Evolutionary conservation across 768 basidiomycete species (phyloP).

Genomic region (Termitomyces sp.): DNA sequence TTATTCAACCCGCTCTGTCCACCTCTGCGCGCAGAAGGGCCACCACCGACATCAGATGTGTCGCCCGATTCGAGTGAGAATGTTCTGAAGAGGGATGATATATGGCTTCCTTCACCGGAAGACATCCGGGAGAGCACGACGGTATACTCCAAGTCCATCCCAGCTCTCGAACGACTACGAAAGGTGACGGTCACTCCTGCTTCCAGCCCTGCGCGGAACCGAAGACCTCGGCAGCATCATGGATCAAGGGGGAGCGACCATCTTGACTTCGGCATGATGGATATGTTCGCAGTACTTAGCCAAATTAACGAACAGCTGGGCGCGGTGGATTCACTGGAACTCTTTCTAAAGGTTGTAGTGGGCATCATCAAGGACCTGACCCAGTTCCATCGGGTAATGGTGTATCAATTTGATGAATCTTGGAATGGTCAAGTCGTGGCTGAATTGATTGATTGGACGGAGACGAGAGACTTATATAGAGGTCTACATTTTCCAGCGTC

Average conservation of each 20-base stretch:
- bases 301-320: constrained; percentile 81
- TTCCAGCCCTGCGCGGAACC: background rate
- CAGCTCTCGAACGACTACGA: constrained; percentile 64
- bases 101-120: constrained; percentile 45
- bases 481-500: constrained; percentile 67
- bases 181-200: constrained; percentile 30
- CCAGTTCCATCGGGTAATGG: constrained; percentile 75
- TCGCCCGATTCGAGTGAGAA: background rate
- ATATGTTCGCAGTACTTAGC: constrained; percentile 70
- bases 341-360: constrained; percentile 67
- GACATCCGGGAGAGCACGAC: constrained; percentile 72
- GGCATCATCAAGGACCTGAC: constrained; percentile 72
- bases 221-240: constrained; percentile 13
- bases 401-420: constrained; percentile 79
- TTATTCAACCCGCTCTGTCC: constrained; percentile 66
- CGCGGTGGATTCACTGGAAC: constrained; percentile 56
- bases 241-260: constrained; percentile 6
- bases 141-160: constrained; percentile 58
- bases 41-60: background rate
- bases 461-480: constrained; percentile 66
- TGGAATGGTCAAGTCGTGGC: constrained; percentile 79
- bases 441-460: constrained; percentile 74
- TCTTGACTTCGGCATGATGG: constrained; percentile 59
- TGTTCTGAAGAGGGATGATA: constrained; percentile 12
- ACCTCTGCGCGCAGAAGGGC: constrained; percentile 13